Conservation (phyloP, 345 rosid species). For the Murraya paniculata region DNA sequence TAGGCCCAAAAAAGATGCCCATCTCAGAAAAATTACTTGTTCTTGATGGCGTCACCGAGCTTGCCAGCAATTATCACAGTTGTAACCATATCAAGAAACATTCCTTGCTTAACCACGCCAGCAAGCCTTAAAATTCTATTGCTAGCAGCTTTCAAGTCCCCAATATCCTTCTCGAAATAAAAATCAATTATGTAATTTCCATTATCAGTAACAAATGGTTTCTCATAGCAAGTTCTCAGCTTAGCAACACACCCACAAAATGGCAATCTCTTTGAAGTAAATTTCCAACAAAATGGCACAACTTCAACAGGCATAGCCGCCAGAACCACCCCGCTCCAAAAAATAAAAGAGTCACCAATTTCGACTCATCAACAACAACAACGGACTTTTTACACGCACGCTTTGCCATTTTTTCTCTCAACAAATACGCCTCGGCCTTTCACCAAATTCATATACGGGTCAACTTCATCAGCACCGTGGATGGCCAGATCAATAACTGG, state of each 20-base stretch:
- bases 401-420: constrained; percentile 91
- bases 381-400: constrained; percentile 70
- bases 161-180: constrained; percentile 63
- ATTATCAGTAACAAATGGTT: constrained; percentile 73
- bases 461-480: constrained; percentile 98
- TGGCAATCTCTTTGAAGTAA: constrained; percentile 53
- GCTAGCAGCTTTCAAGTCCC: constrained; percentile 61
- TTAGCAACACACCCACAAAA: constrained; percentile 36
- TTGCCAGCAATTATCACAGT: no score
- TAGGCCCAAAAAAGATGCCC: no score
- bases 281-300: constrained; percentile 80
- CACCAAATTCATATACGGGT: constrained; percentile 66
- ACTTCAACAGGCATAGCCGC: constrained; percentile 88
- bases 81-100: constrained; percentile 54
- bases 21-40: no score
- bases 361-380: constrained; percentile 68
- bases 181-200: constrained; percentile 76
- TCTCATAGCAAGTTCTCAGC: constrained; percentile 33
- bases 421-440: constrained; percentile 84
- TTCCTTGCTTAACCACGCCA: constrained; percentile 91
- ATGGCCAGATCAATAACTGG: constrained; percentile 70
- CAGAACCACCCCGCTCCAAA: no score
- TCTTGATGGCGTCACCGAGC: no score
- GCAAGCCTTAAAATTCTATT: constrained; percentile 74
- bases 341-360: constrained; percentile 52